Conservation (phyloP, 2,329 filamentous ascomycete genomes). For the Lachnum nothofagi region DNA sequence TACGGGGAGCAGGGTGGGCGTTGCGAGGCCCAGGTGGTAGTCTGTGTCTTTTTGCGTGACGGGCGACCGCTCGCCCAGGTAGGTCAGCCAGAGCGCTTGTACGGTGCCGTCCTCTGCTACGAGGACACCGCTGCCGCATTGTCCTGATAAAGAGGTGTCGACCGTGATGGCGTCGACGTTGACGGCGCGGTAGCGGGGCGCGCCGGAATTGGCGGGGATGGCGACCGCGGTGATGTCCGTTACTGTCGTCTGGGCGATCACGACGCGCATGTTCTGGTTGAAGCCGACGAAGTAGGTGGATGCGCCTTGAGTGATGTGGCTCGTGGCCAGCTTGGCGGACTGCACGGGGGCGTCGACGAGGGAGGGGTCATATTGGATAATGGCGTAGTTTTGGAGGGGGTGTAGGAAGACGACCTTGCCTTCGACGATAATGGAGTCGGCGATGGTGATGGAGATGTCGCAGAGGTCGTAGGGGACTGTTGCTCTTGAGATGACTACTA, state of each 20-base stretch:
- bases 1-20: conserved; percentile 83
- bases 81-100: conserved; percentile 93
- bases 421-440: conserved; percentile 90
- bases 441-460: conserved; percentile 92
- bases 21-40: conserved; percentile 89
- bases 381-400: conserved; percentile 91
- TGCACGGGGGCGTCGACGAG: conserved; percentile 92
- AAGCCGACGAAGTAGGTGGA: conserved; percentile 97
- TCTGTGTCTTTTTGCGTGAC: conserved; percentile 84
- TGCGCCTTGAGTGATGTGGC: conserved; percentile 84
- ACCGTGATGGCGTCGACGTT: conserved; percentile 97
- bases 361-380: conserved; percentile 88
- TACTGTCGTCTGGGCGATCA: conserved; percentile 88
- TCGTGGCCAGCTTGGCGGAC: conserved; percentile 75
- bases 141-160: conserved; percentile 82
- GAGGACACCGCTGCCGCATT: conserved; percentile 91
- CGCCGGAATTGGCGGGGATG: conserved; percentile 87
- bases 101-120: conserved; percentile 86
- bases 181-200: conserved; percentile 87
- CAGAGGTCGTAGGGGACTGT: conserved; percentile 95
- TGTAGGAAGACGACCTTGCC: conserved; percentile 95
- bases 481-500: conserved; percentile 89
- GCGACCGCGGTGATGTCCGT: conserved; percentile 97
- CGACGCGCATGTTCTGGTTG: conserved; percentile 89
- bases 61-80: conserved; percentile 80